These are phyloP conservation scores for Xylaria arbuscula DNA, from an alignment of 2,329 filamentous ascomycete genomes.

Conservation along the genomic window DNA sequence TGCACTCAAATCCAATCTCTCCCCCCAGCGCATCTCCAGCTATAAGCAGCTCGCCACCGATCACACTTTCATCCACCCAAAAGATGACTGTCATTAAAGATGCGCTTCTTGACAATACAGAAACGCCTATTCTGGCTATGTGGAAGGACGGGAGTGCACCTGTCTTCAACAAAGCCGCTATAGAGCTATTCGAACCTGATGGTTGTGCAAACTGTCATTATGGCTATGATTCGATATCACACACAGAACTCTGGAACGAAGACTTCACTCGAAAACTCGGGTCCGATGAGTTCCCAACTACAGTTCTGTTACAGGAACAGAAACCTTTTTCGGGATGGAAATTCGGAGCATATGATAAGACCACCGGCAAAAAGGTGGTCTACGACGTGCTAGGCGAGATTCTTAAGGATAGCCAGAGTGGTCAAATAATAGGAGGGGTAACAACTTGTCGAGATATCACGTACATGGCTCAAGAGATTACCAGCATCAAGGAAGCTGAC, in stretches of 20 bases:
- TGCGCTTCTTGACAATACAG: slow-evolving; percentile 5
- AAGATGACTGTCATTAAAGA: slow-evolving; percentile 1
- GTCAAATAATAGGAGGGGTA: background rate
- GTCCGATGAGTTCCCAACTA: background rate
- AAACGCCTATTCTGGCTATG: slow-evolving; percentile 13
- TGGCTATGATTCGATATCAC: background rate
- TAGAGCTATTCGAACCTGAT: background rate
- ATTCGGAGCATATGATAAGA: background rate
- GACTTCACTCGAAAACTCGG: background rate
- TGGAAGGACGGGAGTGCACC: slow-evolving; percentile 8
- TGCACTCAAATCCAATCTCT: background rate
- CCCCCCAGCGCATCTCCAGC: background rate
- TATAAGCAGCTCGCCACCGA: too few species aligned
- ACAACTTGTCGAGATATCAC: slow-evolving; percentile 6
- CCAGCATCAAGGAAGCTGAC: slow-evolving; percentile 5
- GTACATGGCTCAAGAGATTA: slow-evolving; percentile 8
- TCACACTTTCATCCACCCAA: background rate
- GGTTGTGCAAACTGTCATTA: too few species aligned
- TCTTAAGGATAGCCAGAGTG: background rate
- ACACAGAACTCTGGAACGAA: background rate
- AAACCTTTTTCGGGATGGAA: background rate
- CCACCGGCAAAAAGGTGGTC: background rate
- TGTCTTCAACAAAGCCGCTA: slow-evolving; percentile 2
- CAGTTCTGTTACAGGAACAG: background rate
- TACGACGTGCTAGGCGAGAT: slow-evolving; percentile 10